phyloP scores from a whole-genome alignment of 306 rosid species.

The Corylus avellana region DNA sequence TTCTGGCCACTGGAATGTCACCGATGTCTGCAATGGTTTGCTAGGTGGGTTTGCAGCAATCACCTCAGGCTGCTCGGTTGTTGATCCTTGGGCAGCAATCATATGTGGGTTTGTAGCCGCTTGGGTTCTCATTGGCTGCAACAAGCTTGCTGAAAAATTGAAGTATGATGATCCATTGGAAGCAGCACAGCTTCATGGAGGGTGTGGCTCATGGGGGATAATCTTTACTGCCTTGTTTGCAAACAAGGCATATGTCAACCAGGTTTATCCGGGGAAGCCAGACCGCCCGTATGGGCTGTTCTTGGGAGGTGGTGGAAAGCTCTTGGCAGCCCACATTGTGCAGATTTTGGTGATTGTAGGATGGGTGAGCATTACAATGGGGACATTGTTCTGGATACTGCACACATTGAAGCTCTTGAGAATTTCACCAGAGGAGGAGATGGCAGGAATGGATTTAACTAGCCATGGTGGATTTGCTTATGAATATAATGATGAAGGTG shows the following conservation, averaged over 20 bases:
- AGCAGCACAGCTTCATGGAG: slow-evolving; percentile 65
- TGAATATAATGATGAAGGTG: slow-evolving; percentile 27
- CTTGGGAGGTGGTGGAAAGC: slow-evolving; percentile 52
- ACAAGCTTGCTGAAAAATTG: slow-evolving; percentile 46
- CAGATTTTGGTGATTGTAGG: slow-evolving; percentile 37
- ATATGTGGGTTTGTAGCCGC: slow-evolving; percentile 66
- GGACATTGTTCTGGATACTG: slow-evolving; percentile 43
- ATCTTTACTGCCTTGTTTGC: slow-evolving; percentile 57
- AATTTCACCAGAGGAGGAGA: slow-evolving; percentile 47
- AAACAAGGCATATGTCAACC: slow-evolving; percentile 42
- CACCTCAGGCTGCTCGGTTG: slow-evolving; percentile 56
- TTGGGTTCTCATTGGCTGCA: slow-evolving; percentile 53
- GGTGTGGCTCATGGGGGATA: slow-evolving; percentile 65
- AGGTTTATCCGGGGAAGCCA: slow-evolving; percentile 41
- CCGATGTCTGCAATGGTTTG: slow-evolving; percentile 60
- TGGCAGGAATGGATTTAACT: slow-evolving; percentile 60
- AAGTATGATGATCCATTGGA: slow-evolving; percentile 62
- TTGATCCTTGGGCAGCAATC: slow-evolving; percentile 68
- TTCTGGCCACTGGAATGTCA: slow-evolving; percentile 74
- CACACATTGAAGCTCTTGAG: slow-evolving; percentile 46
- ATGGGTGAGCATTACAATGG: slow-evolving; percentile 65
- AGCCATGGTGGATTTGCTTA: slow-evolving; percentile 63
- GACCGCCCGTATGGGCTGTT: slow-evolving; percentile 52
- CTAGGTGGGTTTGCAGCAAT: slow-evolving; percentile 69
- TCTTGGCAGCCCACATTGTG: slow-evolving; percentile 53